Evolutionary conservation across 1,139 yeast species (phyloP).

Genomic region (Pichia sp.): DNA sequence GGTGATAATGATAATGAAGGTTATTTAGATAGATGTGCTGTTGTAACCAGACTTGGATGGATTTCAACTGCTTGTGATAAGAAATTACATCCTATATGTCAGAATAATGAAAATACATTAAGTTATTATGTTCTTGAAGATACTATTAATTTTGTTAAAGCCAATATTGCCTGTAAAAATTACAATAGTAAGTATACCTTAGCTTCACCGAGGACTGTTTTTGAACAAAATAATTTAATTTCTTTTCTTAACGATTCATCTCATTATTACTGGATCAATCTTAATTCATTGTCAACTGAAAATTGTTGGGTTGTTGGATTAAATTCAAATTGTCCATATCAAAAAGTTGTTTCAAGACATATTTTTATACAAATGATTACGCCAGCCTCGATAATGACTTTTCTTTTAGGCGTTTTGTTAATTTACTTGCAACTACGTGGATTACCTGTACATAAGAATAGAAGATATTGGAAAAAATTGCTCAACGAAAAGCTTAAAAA

Average conservation of each 20-base stretch:
- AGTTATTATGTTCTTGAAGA: conserved; percentile 43
- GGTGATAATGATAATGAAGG: conserved; percentile 10
- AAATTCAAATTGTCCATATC: conserved; percentile 72
- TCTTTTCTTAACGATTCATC: conserved; percentile 18
- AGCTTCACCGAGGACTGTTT: conserved; percentile 50
- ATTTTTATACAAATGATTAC: conserved; percentile 60
- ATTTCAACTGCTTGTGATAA: conserved; percentile 45
- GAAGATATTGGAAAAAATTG: conserved; percentile 49
- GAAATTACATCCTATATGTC: conserved; percentile 50
- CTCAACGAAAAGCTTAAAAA: conserved; percentile 39
- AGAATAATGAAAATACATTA: conserved; percentile 33
- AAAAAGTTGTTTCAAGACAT: conserved; percentile 44
- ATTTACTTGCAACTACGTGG: conserved; percentile 32
- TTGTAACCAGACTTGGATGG: conserved; percentile 31
- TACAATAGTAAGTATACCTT: conserved; percentile 31
- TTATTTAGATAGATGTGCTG: conserved; percentile 49
- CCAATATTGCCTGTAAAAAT: conserved; percentile 26
- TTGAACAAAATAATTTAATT: conserved; percentile 36
- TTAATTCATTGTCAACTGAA: conserved; percentile 68
- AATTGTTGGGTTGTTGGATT: conserved; percentile 86
- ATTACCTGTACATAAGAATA: conserved; percentile 49
- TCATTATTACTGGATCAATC: conserved; percentile 65
- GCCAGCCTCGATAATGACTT: conserved; percentile 57
- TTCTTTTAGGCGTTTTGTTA: conserved; percentile 40
- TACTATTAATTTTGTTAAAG: conserved; percentile 46